Conservation (phyloP, 75 land plant species). For the Cunninghamia lanceolata region DNA sequence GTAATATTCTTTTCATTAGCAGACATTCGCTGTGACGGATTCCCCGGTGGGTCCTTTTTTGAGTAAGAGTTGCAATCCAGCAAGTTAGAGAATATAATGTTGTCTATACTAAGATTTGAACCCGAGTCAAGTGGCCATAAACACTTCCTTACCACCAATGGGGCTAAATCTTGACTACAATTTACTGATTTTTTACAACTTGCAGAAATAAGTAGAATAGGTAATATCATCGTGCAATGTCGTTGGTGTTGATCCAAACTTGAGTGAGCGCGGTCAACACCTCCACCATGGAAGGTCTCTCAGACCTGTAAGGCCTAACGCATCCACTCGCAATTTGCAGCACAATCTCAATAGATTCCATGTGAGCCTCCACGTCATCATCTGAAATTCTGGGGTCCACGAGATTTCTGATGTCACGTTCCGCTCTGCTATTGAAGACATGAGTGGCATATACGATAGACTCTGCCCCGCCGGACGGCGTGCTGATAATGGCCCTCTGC, state of each 20-base stretch:
- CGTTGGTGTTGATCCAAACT: not conserved
- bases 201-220: too few relatives aligned
- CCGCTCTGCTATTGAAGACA: not conserved
- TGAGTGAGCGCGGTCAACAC: constrained; percentile 15
- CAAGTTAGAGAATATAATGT: too few relatives aligned
- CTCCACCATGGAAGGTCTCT: constrained; percentile 22
- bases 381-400: constrained; percentile 20
- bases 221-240: not conserved
- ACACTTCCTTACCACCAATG: too few relatives aligned
- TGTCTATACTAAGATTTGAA: too few relatives aligned
- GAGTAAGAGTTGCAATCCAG: too few relatives aligned
- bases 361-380: not conserved
- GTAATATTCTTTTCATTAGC: too few relatives aligned
- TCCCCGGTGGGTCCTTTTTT: too few relatives aligned
- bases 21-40: too few relatives aligned
- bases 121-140: too few relatives aligned
- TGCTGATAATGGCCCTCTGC: constrained; percentile 30
- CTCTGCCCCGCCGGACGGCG: constrained; percentile 31
- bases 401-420: not conserved
- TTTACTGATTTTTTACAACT: too few relatives aligned
- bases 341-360: constrained; percentile 6
- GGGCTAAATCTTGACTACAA: not conserved
- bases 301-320: constrained; percentile 22
- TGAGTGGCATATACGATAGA: constrained; percentile 21
- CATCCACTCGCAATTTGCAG: constrained; percentile 10